These are phyloP conservation scores for Ustilago vetiveriae DNA, from an alignment of 1,284 basidiomycete genomes.

Conservation along the genomic window DNA sequence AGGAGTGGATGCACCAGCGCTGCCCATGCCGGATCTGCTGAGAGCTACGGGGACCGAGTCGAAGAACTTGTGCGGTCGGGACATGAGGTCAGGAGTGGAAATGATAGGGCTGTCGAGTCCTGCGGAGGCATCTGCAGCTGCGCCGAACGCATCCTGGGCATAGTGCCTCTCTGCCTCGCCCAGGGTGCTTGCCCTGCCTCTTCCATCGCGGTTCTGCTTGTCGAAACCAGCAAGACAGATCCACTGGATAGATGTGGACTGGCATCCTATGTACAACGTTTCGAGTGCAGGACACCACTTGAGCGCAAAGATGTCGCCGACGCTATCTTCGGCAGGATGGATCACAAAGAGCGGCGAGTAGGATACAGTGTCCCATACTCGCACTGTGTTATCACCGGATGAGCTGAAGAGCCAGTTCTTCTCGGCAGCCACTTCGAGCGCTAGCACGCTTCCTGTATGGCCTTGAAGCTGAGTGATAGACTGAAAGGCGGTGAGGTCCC, in stretches of 20 bases:
- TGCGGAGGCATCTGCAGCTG: not conserved
- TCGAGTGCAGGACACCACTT: conserved; percentile 78
- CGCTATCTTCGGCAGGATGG: conserved; percentile 82
- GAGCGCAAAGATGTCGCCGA: conserved; percentile 86
- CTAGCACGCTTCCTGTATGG: conserved; percentile 85
- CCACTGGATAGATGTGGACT: conserved; percentile 75
- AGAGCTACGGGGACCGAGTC: conserved; percentile 67
- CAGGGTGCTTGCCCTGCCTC: not conserved
- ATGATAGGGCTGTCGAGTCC: conserved; percentile 43
- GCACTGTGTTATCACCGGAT: conserved; percentile 58
- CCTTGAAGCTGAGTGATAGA: conserved; percentile 69
- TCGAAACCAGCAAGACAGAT: conserved; percentile 37
- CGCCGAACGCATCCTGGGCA: not conserved
- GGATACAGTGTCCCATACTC: conserved; percentile 85
- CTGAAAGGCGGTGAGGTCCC: conserved; percentile 53
- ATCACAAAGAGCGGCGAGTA: conserved; percentile 80
- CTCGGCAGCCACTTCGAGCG: conserved; percentile 79
- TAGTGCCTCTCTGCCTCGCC: not conserved
- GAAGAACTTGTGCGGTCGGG: conserved; percentile 63
- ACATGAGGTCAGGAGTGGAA: conserved; percentile 34
- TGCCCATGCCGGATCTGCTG: conserved; percentile 40
- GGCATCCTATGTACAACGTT: conserved; percentile 83
- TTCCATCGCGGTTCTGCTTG: not conserved
- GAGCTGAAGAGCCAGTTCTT: conserved; percentile 57
- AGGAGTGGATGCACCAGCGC: conserved; percentile 27